Evolutionary conservation across 176 grass and related monocot species (phyloP), one percentile per base, ranked within the genome.

Genomic region (Triticum urartu): DNA sequence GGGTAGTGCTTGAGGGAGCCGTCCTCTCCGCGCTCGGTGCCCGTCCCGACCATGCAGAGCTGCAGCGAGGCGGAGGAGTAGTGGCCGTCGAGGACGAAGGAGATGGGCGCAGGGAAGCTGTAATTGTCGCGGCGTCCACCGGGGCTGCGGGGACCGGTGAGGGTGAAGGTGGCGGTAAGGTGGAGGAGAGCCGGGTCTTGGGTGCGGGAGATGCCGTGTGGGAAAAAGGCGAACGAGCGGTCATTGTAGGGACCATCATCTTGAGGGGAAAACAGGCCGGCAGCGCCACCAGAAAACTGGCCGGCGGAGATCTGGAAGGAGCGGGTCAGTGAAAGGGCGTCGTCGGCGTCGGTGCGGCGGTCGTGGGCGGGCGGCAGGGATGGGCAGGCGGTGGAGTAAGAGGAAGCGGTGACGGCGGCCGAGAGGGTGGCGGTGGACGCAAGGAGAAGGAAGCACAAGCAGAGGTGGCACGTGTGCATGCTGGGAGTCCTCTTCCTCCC

Each of bases 41-140:
- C 89, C 0, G 13, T 87, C 10, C 89, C 91, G 9, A 42, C 13
- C 89, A 97, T 90, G 82, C 91, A 95, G 7, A 95, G 84, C 11
- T 88, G 42, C 12, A 10, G 61, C 3, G 52, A 11, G 17, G 50
- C 50, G 0, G 50, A 54, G 50, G 50, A 54, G 50, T 54, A 18
- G 50, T 17, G 5, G 0, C 50, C 86, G 2, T 81, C n/a, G 79
- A 87, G 77, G 32, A 21, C 9, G 43, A 87, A 87, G 30, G 79
- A 40, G 1, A 75, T 60, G 5, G 56, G 4, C 54, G 63, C 38
- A 1, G 7, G 0, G 4, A 5, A 11, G 1, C 10, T 0, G 32
- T 28, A 64, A 22, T 2, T 21, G 13, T 25, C 10, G 5, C 50
- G 8, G 45, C 42, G 25, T 9, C 56, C 62, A 25, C 89, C 26